Evolutionary conservation across 2,329 filamentous ascomycete species (phyloP).

Genomic region (Helminthosporium solani): DNA sequence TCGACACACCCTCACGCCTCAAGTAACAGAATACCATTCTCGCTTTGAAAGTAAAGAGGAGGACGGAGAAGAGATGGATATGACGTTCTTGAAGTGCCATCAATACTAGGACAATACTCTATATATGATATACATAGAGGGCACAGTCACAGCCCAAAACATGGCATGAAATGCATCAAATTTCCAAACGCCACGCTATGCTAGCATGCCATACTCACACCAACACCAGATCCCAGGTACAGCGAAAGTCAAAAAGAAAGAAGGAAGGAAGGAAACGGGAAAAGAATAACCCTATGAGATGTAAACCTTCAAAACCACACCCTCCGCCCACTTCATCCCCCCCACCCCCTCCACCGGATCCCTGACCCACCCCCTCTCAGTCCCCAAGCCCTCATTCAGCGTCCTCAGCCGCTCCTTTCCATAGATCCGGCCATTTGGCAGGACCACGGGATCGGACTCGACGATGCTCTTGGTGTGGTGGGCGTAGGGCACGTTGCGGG

Average conservation of each 20-base stretch:
- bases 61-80: too few species aligned
- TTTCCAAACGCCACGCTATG: too few species aligned
- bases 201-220: background rate
- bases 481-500: slow-evolving; percentile 85
- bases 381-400: slow-evolving; percentile 76
- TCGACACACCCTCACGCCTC: too few species aligned
- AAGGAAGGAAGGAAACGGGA: too few species aligned
- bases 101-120: too few species aligned
- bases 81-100: too few species aligned
- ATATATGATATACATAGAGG: too few species aligned
- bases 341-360: slow-evolving; percentile 70
- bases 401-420: slow-evolving; percentile 71
- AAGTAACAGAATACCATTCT: too few species aligned
- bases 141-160: too few species aligned
- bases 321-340: slow-evolving; percentile 47
- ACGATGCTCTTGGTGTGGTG: slow-evolving; percentile 94
- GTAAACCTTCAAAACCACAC: slow-evolving; percentile 79
- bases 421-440: slow-evolving; percentile 87
- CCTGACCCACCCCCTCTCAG: slow-evolving; percentile 66
- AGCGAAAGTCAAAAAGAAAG: slow-evolving; percentile 2
- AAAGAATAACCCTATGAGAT: too few species aligned
- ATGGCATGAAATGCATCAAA: too few species aligned
- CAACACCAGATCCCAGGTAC: slow-evolving; percentile 10
- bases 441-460: slow-evolving; percentile 78
- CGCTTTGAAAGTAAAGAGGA: too few species aligned